Conservation (phyloP, 2,329 filamentous ascomycete genomes). For the Fusarium fujikuroi region DNA sequence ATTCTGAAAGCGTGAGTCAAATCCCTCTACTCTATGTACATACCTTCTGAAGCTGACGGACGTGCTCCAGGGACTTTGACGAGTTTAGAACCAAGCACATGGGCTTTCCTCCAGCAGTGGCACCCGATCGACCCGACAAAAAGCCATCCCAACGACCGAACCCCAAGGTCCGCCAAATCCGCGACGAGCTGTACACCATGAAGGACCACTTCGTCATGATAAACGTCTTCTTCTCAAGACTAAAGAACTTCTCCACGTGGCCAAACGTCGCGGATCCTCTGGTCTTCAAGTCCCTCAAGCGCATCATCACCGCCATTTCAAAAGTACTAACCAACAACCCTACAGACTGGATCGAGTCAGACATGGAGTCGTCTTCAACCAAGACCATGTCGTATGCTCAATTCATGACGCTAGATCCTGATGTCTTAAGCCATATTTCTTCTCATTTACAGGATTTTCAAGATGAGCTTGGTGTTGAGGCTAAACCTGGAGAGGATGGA, state of each 20-base stretch:
- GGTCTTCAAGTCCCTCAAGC: not conserved
- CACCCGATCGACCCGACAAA: not conserved
- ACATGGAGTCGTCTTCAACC: not conserved
- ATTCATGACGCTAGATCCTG: constrained; percentile 28
- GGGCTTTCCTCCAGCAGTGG: constrained; percentile 3
- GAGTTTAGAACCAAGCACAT: constrained; percentile 29
- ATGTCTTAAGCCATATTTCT: constrained; percentile 27
- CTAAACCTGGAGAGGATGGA: not conserved
- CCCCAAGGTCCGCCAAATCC: constrained; percentile 25
- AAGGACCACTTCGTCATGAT: constrained; percentile 32
- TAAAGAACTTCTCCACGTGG: not conserved
- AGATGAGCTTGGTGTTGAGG: constrained; percentile 21
- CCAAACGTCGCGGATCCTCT: not conserved
- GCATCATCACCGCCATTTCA: constrained; percentile 24
- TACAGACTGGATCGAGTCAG: constrained; percentile 41
- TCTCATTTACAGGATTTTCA: constrained; percentile 21
- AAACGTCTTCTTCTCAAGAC: not conserved
- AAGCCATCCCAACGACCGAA: constrained; percentile 6
- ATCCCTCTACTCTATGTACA: accelerated
- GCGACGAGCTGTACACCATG: constrained; percentile 30
- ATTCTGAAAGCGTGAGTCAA: constrained; percentile 37
- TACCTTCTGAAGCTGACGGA: not conserved
- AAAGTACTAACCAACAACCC: constrained; percentile 40
- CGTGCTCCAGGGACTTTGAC: constrained; percentile 28
- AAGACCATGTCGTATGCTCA: constrained; percentile 26